Evolutionary conservation across 208 protist species (phyloP).

Genomic region (Sergeia podlipaevii): DNA sequence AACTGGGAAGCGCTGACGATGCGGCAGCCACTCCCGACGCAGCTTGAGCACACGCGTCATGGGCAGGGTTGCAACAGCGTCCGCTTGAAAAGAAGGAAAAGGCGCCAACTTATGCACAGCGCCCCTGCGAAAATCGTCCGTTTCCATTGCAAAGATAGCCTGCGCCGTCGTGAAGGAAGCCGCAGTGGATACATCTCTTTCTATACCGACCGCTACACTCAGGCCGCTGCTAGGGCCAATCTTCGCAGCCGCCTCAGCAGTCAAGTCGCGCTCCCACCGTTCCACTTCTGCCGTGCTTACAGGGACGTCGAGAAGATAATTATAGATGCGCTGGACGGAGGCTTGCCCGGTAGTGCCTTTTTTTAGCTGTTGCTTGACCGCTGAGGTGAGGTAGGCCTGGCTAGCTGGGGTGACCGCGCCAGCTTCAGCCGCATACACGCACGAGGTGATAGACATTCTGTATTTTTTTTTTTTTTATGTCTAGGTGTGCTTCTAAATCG

Average conservation of each 20-base stretch:
- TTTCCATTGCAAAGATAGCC: too few species aligned
- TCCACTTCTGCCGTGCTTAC: conserved; percentile 56
- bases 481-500: too few species aligned
- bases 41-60: conserved; percentile 78
- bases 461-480: too few species aligned
- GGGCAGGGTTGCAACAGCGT: conserved; percentile 36
- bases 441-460: too few species aligned
- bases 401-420: neutral
- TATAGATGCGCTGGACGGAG: conserved; percentile 13
- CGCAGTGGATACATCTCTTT: conserved; percentile 2
- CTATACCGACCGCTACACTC: neutral
- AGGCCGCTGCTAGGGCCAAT: conserved; percentile 6
- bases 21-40: conserved; percentile 78
- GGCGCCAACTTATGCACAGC: conserved; percentile 54
- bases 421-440: neutral
- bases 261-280: conserved; percentile 28
- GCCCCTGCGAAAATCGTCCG: too few species aligned
- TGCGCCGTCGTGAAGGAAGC: neutral
- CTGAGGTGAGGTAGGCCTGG: too few species aligned
- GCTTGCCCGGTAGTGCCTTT: neutral
- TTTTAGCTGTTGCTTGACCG: conserved; percentile 20
- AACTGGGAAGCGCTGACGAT: conserved; percentile 74
- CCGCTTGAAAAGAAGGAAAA: conserved; percentile 45
- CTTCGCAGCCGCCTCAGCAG: neutral
- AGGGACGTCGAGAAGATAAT: conserved; percentile 68